Evolutionary conservation across 257 asterid species (phyloP), one percentile per base, ranked within the genome.

Genomic region (Voacanga thouarsii): DNA sequence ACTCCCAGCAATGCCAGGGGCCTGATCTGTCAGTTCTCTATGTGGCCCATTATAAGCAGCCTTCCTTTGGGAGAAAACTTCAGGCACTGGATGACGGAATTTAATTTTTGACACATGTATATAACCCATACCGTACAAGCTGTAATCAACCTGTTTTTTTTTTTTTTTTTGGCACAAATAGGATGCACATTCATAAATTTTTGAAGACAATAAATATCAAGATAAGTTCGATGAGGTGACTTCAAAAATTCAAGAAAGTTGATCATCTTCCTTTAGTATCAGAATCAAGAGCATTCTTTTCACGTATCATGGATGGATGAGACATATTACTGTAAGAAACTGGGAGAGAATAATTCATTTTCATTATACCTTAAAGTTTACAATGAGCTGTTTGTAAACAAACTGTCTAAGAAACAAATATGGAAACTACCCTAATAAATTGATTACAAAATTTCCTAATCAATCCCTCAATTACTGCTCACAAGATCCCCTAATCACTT

Each of bases 91-190:
- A 85, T 75, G 80, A 80, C 99, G 98, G 82, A 95, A 95, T 85
- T 87, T 95, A 81, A 90, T 72, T 86, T 90, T 93, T 63, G 97
- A 87, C 64, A 90, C 87, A 63, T 95, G 99, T 77, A 95, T 79
- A 84, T 89, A 97, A 39, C 98, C 93, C 99, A 95, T 95, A 77
- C 99, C 99, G 69, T 88, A 93, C 90, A 95, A 86, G 84, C 90
- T 91, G 86, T 95, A 88, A 88, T 93, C 98, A 77, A 95, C 85
- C 99, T 95, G 92, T 80, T 65, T 16, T 78, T 66, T 83, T 83
- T 85, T 71, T 43, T 16, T 78, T 66, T 83, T 83, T 85, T 71
- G 28, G 16, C 37, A 44, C 45, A 50, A 67, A 72, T 49, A 59
- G 24, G 19, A 45, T 19, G 66, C 37, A 41, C 44, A 53, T 47